A percentile compares a stretch with the other conserved stretches of the same genome.
These are phyloP conservation scores for Physcomitrium patens DNA, from an alignment of 225 moss, liverwort and hornwort species.

Conservation along the genomic window DNA sequence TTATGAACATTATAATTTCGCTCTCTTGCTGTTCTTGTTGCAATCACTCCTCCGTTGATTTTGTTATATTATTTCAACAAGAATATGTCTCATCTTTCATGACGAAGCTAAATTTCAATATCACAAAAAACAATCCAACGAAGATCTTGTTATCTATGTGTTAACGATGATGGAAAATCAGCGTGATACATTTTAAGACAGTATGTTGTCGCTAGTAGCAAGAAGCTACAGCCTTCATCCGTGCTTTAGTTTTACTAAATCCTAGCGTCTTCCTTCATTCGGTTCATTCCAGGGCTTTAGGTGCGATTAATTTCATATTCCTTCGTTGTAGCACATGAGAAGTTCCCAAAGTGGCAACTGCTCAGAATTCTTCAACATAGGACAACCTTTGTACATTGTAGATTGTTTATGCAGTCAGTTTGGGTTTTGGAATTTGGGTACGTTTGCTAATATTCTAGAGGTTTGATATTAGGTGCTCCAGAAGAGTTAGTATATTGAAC, in stretches of 20 bases:
- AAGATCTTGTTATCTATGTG: neutral
- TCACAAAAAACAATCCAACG: neutral
- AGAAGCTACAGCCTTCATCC: neutral
- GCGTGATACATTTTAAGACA: neutral
- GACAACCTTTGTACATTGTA: constrained; percentile 3
- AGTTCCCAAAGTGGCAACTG: neutral
- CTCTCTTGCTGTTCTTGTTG: constrained; percentile 16
- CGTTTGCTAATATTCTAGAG: constrained; percentile 6
- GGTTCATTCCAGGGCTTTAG: neutral
- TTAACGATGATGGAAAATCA: constrained; percentile 5
- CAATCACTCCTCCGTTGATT: neutral
- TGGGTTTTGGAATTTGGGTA: constrained; percentile 1
- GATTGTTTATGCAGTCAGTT: neutral
- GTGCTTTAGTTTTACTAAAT: constrained; percentile 2
- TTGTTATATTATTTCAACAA: constrained; percentile 10
- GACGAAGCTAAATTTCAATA: neutral
- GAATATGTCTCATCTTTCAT: neutral
- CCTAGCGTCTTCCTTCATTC: neutral
- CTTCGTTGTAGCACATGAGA: neutral
- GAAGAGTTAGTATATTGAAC: neutral
- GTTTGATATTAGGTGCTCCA: neutral
- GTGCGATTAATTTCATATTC: neutral
- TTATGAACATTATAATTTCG: neutral
- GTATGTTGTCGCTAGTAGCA: neutral
- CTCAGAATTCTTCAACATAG: constrained; percentile 2